Conservation (phyloP, 331 rosid genomes). For the Phaseolus coccineus region DNA sequence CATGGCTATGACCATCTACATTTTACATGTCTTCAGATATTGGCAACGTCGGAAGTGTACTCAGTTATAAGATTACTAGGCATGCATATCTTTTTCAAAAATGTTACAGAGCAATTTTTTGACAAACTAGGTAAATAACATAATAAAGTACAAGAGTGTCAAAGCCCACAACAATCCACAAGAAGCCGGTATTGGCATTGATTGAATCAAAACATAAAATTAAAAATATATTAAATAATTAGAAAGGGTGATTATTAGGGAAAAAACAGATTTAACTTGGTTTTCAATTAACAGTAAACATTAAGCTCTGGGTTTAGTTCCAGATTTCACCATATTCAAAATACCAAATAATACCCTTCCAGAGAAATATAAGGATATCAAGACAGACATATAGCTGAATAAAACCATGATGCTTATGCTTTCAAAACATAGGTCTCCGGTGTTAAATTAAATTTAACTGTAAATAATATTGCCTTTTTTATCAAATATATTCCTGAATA, state of each 20-base stretch:
- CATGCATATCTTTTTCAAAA: neutral
- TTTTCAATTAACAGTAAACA: neutral
- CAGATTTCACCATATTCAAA: slow-evolving; percentile 5
- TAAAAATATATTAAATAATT: neutral
- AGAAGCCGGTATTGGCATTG: neutral
- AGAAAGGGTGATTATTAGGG: neutral
- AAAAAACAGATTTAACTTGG: neutral
- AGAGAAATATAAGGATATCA: neutral
- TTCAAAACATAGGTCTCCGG: neutral
- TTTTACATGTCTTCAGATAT: slow-evolving; percentile 2
- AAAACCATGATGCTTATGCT: neutral
- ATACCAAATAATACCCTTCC: neutral
- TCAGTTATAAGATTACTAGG: neutral
- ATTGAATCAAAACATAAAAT: neutral
- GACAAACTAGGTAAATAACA: neutral
- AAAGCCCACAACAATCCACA: neutral
- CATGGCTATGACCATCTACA: slow-evolving; percentile 3
- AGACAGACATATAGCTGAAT: slow-evolving; percentile 11
- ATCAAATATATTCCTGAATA: slow-evolving; percentile 8
- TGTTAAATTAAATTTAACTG: neutral
- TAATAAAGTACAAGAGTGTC: neutral
- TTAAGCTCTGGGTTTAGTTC: neutral
- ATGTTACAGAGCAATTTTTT: neutral
- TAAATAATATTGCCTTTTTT: slow-evolving; percentile 4
- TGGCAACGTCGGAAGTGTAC: neutral